Conservation (phyloP, 1,284 basidiomycete genomes). For the Phylloboletellus chloephorus region DNA sequence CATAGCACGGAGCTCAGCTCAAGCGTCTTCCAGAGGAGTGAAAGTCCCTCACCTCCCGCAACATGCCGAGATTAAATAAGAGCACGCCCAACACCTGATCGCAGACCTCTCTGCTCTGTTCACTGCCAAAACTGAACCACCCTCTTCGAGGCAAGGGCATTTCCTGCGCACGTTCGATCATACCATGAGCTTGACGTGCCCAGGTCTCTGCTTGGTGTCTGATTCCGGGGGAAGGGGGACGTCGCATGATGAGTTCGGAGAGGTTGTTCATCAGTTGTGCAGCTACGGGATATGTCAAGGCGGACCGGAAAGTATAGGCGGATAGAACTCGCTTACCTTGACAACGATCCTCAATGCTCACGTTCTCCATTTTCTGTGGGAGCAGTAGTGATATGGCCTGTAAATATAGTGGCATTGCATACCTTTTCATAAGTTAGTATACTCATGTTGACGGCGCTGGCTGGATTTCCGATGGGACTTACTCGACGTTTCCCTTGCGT, state of each 20-base stretch:
- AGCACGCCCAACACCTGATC: constrained; percentile 55
- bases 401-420: constrained; percentile 60
- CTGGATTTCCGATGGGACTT: constrained; percentile 27
- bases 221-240: constrained; percentile 40
- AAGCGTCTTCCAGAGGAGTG: not conserved
- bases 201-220: constrained; percentile 56
- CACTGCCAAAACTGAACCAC: constrained; percentile 20
- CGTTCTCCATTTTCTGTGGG: constrained; percentile 40
- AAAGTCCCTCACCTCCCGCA: constrained; percentile 38
- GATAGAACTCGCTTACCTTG: constrained; percentile 39
- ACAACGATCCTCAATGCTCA: constrained; percentile 49
- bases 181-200: constrained; percentile 50
- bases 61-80: constrained; percentile 55
- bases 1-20: not conserved
- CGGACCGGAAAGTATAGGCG: not conserved
- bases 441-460: not conserved
- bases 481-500: constrained; percentile 56
- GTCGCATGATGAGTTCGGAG: constrained; percentile 52
- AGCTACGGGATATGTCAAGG: constrained; percentile 34
- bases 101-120: constrained; percentile 35
- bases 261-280: constrained; percentile 68
- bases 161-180: constrained; percentile 38
- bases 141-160: constrained; percentile 21
- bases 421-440: constrained; percentile 35
- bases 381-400: constrained; percentile 63